Base-by-base conservation (phyloP, 176 grass and related monocot genomes). In the Triticum turgidum region DNA sequence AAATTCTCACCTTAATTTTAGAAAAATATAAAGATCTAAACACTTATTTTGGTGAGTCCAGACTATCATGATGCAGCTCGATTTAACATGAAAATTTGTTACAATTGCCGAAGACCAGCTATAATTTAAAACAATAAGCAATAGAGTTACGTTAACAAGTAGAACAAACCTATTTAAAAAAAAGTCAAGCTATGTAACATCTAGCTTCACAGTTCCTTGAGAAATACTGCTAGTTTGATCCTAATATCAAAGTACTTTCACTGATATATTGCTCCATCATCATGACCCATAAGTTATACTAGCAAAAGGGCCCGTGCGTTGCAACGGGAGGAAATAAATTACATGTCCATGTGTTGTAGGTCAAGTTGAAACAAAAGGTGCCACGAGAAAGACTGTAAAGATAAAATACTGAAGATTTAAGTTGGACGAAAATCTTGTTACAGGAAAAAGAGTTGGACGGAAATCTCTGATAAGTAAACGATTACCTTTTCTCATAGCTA, bases 181-280 rank as follows among this genome's bases (percentile, higher is more conserved):
- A 58, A 7, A 51, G 4, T 32, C 44, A 56, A 77, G 74, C 47
- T 33, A 58, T 75, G 73, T 76, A 76, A 18, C 44, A 75, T 75
- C 71, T 17, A 44, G 25, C 1, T 52, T 17, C 25, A 20, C 25
- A 76, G 44, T 27, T 76, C 44, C 44, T 1, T 4, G 7, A 76
- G 25, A 76, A 52, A 76, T 18, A 52, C 7, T 49, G 25, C 73
- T 54, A 71, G 22, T 42, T 83, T 39, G 14, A 18, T 24, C 34
- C 68, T 72, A 2, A 8, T 65, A 76, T 33, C 5, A 3, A 85
- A 41, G 20, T 78, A 78, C 5, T 77, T 67, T 20, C 33, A 44
- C 14, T 39, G 84, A 59, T 27, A 77, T 25, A 20, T 73, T 82
- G 69, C 38, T 75, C 38, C 71, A 44, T 58, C 65, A 80, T 22